Conservation (phyloP, 225 moss, liverwort and hornwort species). For the Pseudisothecium myosuroides region DNA sequence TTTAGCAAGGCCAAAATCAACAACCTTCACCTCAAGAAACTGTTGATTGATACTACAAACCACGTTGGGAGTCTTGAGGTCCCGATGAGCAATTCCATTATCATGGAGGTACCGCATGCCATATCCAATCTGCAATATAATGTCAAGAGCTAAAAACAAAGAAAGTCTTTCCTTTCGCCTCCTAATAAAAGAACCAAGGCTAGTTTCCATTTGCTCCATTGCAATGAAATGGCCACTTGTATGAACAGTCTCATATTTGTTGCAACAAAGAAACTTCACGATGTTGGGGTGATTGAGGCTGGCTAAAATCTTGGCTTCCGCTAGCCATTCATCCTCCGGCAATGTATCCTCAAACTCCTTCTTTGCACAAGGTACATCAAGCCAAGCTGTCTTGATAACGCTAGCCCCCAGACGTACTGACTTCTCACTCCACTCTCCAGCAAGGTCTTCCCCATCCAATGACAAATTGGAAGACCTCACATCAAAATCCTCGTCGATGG, state of each 20-base stretch:
- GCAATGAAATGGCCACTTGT: neutral
- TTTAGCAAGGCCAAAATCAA: neutral
- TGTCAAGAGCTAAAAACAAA: neutral
- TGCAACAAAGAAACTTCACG: neutral
- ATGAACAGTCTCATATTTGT: neutral
- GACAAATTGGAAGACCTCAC: neutral
- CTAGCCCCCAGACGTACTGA: neutral
- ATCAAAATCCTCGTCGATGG: neutral
- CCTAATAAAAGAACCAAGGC: neutral
- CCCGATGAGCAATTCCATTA: neutral
- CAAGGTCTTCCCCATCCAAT: neutral
- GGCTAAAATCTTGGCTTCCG: neutral
- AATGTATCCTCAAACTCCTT: neutral
- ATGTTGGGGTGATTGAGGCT: neutral
- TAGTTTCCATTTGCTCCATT: neutral
- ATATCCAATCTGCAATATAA: neutral
- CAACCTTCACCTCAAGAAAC: neutral
- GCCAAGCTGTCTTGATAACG: neutral
- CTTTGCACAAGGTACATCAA: neutral
- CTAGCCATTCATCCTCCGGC: neutral
- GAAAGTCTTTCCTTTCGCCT: neutral
- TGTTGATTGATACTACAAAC: rapidly evolving
- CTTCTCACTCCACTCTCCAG: neutral
- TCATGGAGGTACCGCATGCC: neutral
- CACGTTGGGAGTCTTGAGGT: neutral